Percentiles rank a stretch among this genome's conserved stretches.
Evolutionary conservation across 495 filamentous ascomycete species (phyloP).

Genomic region (Talaromyces ruber): DNA sequence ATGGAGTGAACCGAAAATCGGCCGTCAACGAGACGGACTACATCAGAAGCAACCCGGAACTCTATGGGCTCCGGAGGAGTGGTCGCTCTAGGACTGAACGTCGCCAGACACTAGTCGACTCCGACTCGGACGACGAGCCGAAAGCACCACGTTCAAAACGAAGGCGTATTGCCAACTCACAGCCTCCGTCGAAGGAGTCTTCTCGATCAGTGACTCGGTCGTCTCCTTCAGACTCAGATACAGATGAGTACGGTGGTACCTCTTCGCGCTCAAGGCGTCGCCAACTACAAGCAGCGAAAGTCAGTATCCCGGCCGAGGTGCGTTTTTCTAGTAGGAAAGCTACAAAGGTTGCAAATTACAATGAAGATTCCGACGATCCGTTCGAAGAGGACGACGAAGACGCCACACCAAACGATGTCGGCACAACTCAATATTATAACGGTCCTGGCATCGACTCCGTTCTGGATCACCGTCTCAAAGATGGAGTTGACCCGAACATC

Average conservation of each 20-base stretch:
- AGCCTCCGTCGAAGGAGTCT: constrained; percentile 32
- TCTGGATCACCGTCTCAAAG: constrained; percentile 72
- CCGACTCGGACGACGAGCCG: constrained; percentile 52
- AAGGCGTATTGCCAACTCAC: constrained; percentile 29
- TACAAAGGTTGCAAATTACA: constrained; percentile 77
- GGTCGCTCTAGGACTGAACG: constrained; percentile 49
- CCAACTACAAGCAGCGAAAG: constrained; percentile 47
- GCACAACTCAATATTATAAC: constrained; percentile 39
- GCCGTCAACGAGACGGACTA: constrained; percentile 69
- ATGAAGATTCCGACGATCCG: constrained; percentile 74
- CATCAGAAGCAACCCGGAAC: constrained; percentile 86
- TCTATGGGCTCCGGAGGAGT: constrained; percentile 89
- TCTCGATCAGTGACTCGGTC: constrained; percentile 35
- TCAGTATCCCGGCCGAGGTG: constrained; percentile 59
- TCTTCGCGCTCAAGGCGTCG: constrained; percentile 59
- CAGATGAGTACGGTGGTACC: constrained; percentile 67
- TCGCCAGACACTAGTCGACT: constrained; percentile 59
- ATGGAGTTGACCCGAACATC: constrained; percentile 46
- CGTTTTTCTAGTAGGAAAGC: constrained; percentile 87
- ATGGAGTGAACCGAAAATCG: constrained; percentile 69
- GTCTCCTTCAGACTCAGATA: constrained; percentile 35
- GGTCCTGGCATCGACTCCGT: constrained; percentile 81
- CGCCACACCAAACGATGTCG: constrained; percentile 33
- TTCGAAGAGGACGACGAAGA: constrained; percentile 66
- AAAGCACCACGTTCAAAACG: constrained; percentile 32